Base-by-base conservation (phyloP, 2,329 filamentous ascomycete species). In the Xylaria hypoxylon region DNA sequence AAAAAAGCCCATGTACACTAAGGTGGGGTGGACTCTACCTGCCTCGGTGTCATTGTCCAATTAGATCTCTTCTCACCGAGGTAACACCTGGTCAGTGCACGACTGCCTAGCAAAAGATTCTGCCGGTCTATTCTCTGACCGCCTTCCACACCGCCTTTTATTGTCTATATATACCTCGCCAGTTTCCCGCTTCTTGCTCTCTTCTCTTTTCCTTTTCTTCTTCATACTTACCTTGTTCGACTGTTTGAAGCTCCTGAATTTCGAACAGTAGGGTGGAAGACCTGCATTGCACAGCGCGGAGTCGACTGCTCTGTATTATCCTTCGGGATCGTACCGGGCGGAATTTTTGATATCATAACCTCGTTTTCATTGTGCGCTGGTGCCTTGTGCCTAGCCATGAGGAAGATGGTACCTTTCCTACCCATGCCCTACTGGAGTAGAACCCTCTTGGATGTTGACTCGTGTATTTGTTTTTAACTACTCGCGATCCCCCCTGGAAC, bases 251-350 rank as follows among this genome's bases (percentile, higher is more conserved):
- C 76, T 85, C 83, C 84, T 70, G 80, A 81, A 80, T 74, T 69
- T 77, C 74, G 73, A 73, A 65, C 70, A 73, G 77, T 79, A 83
- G 80, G 74, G 73, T 73, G 79, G 80, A 76, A 79, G 79, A 79
- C 81, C 82, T 85, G 82, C 82, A 85, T 84, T 82, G 82, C 82
- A 85, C 83, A 82, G 75, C 81, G 82, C 79, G 82, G 82, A 78
- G 81, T 82, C 78, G 76, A 78, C 78, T 77, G 76, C 74, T 73
- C 79, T 83, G 80, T 78, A 83, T 83, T 84, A 82, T 80, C 81
- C 81, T 84, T 83, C 79, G 79, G 80, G 80, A 80, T 82, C 83
- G 82, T 84, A 79, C 81, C 79, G 78, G 79, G 79, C 76, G 79
- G 42, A 84, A 83, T 83, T 84, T 83, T 83, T 82, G 81, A 77